Conservation (phyloP, 2,329 filamentous ascomycete genomes). For the Paraphoma chrysanthemicola region DNA sequence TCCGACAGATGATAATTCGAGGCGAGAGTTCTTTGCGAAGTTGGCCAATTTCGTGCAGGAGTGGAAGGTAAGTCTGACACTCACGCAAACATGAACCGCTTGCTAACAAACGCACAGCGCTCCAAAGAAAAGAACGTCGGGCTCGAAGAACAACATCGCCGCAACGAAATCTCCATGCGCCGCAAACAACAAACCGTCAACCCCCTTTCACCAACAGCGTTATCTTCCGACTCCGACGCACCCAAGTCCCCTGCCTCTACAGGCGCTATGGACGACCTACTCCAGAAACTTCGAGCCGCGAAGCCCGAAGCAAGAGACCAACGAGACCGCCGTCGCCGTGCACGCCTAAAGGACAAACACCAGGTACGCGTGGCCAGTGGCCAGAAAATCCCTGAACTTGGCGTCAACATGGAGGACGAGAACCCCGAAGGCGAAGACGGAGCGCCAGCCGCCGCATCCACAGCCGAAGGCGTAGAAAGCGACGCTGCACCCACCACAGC, state of each 20-base stretch:
- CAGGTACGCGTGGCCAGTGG: conserved; percentile 89
- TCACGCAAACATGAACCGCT: background rate
- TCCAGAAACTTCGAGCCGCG: conserved; percentile 93
- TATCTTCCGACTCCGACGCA: conserved; percentile 52
- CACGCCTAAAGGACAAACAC: conserved; percentile 87
- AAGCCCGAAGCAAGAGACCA: conserved; percentile 90
- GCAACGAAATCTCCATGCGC: conserved; percentile 91
- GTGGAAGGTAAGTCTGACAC: conserved; percentile 72
- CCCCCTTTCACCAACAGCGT: conserved; percentile 61
- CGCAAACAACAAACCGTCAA: conserved; percentile 68
- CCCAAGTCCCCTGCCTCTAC: conserved; percentile 70
- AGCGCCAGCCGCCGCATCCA: conserved; percentile 64
- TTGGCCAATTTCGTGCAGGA: conserved; percentile 87
- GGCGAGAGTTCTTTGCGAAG: conserved; percentile 94
- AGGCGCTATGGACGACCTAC: conserved; percentile 92
- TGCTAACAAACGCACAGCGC: conserved; percentile 61
- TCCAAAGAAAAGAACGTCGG: conserved; percentile 89
- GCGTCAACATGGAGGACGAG: conserved; percentile 57
- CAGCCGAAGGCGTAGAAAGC: conserved; percentile 40
- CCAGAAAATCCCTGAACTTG: conserved; percentile 80
- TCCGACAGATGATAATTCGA: conserved; percentile 86
- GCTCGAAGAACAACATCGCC: conserved; percentile 80
- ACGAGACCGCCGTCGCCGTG: conserved; percentile 84
- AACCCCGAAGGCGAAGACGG: conserved; percentile 53
- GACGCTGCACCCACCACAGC: conserved; percentile 51